Conservation (phyloP, 805 yeast species). For the Cyberlindnera samutprakarnensis region DNA sequence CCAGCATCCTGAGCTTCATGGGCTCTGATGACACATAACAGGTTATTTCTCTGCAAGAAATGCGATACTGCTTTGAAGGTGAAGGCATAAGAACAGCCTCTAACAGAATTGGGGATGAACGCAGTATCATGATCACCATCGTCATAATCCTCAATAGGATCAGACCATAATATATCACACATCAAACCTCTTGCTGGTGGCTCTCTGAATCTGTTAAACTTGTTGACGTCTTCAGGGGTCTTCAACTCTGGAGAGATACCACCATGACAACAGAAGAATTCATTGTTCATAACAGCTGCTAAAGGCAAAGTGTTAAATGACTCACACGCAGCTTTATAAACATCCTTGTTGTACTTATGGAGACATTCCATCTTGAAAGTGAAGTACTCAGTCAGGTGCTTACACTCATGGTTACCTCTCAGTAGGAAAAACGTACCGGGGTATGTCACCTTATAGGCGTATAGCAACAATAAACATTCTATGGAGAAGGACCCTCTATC, state of each 20-base stretch:
- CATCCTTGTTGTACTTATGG: slow-evolving; percentile 60
- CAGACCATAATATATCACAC: slow-evolving; percentile 96
- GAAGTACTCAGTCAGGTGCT: slow-evolving; percentile 87
- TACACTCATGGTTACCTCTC: slow-evolving; percentile 93
- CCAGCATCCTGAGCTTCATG: slow-evolving; percentile 99
- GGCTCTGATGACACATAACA: slow-evolving; percentile 84
- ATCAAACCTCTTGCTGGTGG: slow-evolving; percentile 91
- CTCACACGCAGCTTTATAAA: slow-evolving; percentile 67
- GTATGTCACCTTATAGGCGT: slow-evolving; percentile 70
- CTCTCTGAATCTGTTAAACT: slow-evolving; percentile 74
- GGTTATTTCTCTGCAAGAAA: slow-evolving; percentile 69
- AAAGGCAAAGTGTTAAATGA: slow-evolving; percentile 86
- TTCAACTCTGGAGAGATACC: slow-evolving; percentile 85
- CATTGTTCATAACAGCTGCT: slow-evolving; percentile 89
- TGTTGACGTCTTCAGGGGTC: slow-evolving; percentile 58
- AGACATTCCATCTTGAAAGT: slow-evolving; percentile 88
- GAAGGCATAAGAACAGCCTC: slow-evolving; percentile 92
- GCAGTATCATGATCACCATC: slow-evolving; percentile 41
- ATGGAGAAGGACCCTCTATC: slow-evolving; percentile 90
- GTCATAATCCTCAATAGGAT: slow-evolving; percentile 88
- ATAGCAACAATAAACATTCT: slow-evolving; percentile 71
- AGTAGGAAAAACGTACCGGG: slow-evolving; percentile 72
- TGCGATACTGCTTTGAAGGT: slow-evolving; percentile 70
- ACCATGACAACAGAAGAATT: slow-evolving; percentile 94
- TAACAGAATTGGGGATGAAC: slow-evolving; percentile 60